Evolutionary conservation across 106 monocot genomes (phyloP).

Genomic region (Dendrobium huoshanense): DNA sequence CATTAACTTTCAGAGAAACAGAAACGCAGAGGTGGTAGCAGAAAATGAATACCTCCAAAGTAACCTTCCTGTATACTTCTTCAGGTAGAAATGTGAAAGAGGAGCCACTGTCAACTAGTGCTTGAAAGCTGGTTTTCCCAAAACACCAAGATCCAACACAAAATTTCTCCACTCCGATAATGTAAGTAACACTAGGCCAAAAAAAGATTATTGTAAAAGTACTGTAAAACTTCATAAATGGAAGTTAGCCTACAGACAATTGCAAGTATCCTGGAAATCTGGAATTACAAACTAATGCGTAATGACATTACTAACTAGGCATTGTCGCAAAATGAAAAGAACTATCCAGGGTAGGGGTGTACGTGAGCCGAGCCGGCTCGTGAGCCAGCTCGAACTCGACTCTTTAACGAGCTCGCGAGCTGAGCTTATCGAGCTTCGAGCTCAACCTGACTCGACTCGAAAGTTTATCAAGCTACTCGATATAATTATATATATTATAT

Average conservation of each 20-base stretch:
- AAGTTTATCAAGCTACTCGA: too few species aligned
- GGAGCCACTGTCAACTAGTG: conserved; percentile 82
- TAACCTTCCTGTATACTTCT: conserved; percentile 54
- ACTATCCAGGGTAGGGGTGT: neutral
- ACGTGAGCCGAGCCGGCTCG: too few species aligned
- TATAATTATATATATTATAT: too few species aligned
- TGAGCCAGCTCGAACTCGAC: too few species aligned
- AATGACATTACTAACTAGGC: neutral
- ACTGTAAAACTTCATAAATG: neutral
- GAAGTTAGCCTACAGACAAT: neutral
- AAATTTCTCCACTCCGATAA: conserved; percentile 64
- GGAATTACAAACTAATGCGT: neutral
- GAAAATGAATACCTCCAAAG: conserved; percentile 50
- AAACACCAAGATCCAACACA: conserved; percentile 60
- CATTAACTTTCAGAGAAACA: conserved; percentile 3
- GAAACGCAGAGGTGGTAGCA: neutral
- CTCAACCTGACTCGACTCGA: too few species aligned
- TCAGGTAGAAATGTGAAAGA: conserved; percentile 81
- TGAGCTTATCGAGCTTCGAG: too few species aligned
- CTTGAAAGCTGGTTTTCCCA: conserved; percentile 42
- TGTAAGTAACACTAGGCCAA: conserved; percentile 52
- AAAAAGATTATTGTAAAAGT: neutral
- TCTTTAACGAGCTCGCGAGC: too few species aligned
- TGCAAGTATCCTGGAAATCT: neutral
- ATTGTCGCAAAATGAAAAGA: neutral